Base-by-base conservation (phyloP, 2,329 filamentous ascomycete species). In the Phialophora verrucosa region DNA sequence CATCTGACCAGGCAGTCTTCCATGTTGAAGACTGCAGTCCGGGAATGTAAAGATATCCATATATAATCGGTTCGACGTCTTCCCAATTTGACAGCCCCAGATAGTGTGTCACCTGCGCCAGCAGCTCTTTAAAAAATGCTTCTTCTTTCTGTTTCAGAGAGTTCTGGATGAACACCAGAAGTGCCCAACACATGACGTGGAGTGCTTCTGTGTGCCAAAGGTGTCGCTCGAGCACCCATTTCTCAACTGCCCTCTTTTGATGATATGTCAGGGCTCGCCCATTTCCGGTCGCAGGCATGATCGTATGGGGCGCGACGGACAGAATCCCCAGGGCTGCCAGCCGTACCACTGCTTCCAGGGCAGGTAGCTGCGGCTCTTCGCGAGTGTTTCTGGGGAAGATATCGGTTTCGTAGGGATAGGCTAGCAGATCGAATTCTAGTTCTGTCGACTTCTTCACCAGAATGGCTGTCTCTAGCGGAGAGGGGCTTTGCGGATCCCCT, bases 341-440 rank as follows among this genome's bases (percentile, higher is more conserved):
- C 6, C 70, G 67, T 14, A 71, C 35, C 3, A 72, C 27, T 5
- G 50, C 38, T 62, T 72, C 69, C n/a, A 70, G 56, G 4, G 67
- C 27, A 20, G 65, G 69, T 31, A 71, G 54, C 14, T 57, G 20
- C 6, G 67, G 69, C 27, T 69, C 64, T 6, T 62, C 44, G n/a
- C 53, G n/a, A 8, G 54, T 32, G 38, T 66, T 38, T 27, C 29
- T 23, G 32, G 62, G 55, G 35, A 67, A 70, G 7, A 35, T 51
- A 1, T 50, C 27, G 42, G 14, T 31, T 32, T 63, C 55, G 42
- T 77, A 78, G 25, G 77, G 73, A 64, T 80, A 79, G 32, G 75
- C 77, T 6, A 79, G 69, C 20, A 79, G 73, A 64, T 77, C 77
- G 61, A 78, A 75, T 66, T 80, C 78, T 23, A 75, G 66, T 66